phyloP scores from a whole-genome alignment of 2,329 filamentous ascomycete species.

The Fusarium haematococcum region DNA sequence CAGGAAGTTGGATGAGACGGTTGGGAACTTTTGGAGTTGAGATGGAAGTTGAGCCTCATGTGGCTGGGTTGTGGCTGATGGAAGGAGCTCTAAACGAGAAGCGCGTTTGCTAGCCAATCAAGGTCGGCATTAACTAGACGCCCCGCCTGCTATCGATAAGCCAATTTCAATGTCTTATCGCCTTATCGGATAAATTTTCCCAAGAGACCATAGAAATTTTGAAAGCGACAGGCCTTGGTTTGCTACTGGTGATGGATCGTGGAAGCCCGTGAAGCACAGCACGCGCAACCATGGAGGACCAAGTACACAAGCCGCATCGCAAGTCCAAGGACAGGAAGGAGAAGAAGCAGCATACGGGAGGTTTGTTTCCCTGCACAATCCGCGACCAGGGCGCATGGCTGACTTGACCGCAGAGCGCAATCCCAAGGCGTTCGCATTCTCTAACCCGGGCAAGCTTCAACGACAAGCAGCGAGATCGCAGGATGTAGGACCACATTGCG shows the following conservation, averaged over 20 bases:
- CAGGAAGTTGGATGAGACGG: constrained; percentile 20
- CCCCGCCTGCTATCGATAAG: constrained; percentile 38
- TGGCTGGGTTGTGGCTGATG: constrained; percentile 4
- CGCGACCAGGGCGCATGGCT: constrained; percentile 32
- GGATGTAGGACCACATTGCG: constrained; percentile 65
- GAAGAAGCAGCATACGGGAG: constrained; percentile 56
- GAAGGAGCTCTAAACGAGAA: background rate
- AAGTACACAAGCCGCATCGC: constrained; percentile 87
- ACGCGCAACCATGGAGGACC: constrained; percentile 76
- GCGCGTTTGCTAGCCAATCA: constrained; percentile 5
- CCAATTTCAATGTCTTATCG: constrained; percentile 21
- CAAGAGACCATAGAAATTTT: constrained; percentile 39
- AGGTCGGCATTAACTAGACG: background rate
- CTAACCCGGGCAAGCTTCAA: constrained; percentile 83
- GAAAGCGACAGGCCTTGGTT: constrained; percentile 13
- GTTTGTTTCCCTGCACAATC: background rate
- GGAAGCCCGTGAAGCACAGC: constrained; percentile 35
- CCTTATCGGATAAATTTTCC: constrained; percentile 42
- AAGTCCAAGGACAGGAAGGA: constrained; percentile 90
- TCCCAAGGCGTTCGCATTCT: constrained; percentile 90
- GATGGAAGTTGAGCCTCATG: constrained; percentile 8
- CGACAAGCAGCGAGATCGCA: constrained; percentile 79
- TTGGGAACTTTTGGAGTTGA: constrained; percentile 1
- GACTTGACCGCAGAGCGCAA: constrained; percentile 70
- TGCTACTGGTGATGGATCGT: constrained; percentile 36